Conservation (phyloP, 2,329 filamentous ascomycete species). For the Mariannaea sp. region DNA sequence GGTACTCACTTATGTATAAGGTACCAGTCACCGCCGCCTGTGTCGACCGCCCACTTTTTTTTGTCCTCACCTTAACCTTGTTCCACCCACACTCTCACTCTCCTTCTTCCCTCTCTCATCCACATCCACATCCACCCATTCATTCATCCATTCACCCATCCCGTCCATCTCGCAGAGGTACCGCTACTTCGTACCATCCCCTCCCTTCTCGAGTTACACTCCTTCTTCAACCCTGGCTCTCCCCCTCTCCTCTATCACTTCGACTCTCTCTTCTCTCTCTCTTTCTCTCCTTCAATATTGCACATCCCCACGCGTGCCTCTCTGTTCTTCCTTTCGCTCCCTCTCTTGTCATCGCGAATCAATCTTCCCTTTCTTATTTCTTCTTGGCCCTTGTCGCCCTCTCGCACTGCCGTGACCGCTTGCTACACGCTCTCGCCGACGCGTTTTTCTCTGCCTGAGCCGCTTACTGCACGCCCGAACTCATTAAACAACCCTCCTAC, state of each 20-base stretch:
- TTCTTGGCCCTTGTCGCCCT: not conserved
- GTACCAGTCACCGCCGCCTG: no score
- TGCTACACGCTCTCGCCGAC: not conserved
- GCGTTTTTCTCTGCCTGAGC: slow-evolving; percentile 23
- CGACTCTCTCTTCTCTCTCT: slow-evolving; percentile 26
- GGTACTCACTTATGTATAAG: no score
- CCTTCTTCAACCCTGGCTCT: slow-evolving; percentile 19
- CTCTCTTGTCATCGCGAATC: slow-evolving; percentile 12
- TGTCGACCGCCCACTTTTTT: not conserved
- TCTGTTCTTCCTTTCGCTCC: slow-evolving; percentile 19
- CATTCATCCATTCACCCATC: slow-evolving; percentile 11
- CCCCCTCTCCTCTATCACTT: slow-evolving; percentile 10
- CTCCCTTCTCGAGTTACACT: slow-evolving; percentile 10
- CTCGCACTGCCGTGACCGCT: not conserved
- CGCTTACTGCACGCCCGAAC: slow-evolving; percentile 29
- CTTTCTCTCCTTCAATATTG: slow-evolving; percentile 22
- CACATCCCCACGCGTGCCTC: slow-evolving; percentile 21
- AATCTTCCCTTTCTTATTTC: slow-evolving; percentile 10
- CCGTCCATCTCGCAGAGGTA: slow-evolving; percentile 9
- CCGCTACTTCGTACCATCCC: slow-evolving; percentile 1
- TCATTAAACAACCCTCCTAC: slow-evolving; percentile 15
- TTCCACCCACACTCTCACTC: slow-evolving; percentile 5
- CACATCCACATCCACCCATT: slow-evolving; percentile 7
- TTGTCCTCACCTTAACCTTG: slow-evolving; percentile 16
- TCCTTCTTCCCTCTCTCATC: not conserved